These are phyloP conservation scores for Colletotrichum spinosum DNA, from an alignment of 2,329 filamentous ascomycete genomes.

Conservation along the genomic window DNA sequence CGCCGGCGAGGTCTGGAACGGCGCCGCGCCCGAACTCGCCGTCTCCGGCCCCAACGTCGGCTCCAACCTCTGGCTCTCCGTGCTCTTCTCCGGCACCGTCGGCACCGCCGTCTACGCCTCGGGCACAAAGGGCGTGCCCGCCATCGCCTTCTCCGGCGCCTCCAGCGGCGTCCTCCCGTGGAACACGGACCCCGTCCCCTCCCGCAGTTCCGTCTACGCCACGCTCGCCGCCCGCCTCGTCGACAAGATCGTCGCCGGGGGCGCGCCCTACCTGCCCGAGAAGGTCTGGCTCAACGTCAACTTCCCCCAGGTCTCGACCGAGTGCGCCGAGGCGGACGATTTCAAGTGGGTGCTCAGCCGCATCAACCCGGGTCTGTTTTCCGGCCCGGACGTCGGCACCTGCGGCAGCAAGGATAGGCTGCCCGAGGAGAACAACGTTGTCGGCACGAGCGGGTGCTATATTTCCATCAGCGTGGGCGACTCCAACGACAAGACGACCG, in stretches of 20 bases:
- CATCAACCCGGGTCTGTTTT: conserved; percentile 67
- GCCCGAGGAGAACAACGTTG: conserved; percentile 69
- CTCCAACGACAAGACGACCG: conserved; percentile 67
- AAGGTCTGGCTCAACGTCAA: conserved; percentile 77
- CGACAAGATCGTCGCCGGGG: conserved; percentile 63
- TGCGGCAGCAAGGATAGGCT: conserved; percentile 64
- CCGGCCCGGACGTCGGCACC: conserved; percentile 64
- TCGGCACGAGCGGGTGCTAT: conserved; percentile 64
- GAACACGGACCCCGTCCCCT: conserved; percentile 63
- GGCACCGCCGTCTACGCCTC: conserved; percentile 72
- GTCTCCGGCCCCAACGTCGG: conserved; percentile 73
- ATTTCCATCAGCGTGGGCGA: conserved; percentile 72
- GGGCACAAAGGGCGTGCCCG: conserved; percentile 66
- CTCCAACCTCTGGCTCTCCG: conserved; percentile 66
- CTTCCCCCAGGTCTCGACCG: conserved; percentile 62
- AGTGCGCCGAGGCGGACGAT: conserved; percentile 62
- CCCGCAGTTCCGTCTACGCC: conserved; percentile 70
- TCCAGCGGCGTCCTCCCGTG: conserved; percentile 63
- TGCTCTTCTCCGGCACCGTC: conserved; percentile 75
- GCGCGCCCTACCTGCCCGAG: conserved; percentile 71
- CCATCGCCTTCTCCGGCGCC: conserved; percentile 75
- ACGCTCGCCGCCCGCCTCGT: conserved; percentile 71
- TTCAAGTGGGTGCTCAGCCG: conserved; percentile 75
- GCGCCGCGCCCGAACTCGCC: conserved; percentile 69
- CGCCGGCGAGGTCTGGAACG: conserved; percentile 64